Percentiles rank a stretch among this genome's conserved stretches.
phyloP scores from a whole-genome alignment of 2,329 filamentous ascomycete genomes.

The Colletotrichum truncatum region DNA sequence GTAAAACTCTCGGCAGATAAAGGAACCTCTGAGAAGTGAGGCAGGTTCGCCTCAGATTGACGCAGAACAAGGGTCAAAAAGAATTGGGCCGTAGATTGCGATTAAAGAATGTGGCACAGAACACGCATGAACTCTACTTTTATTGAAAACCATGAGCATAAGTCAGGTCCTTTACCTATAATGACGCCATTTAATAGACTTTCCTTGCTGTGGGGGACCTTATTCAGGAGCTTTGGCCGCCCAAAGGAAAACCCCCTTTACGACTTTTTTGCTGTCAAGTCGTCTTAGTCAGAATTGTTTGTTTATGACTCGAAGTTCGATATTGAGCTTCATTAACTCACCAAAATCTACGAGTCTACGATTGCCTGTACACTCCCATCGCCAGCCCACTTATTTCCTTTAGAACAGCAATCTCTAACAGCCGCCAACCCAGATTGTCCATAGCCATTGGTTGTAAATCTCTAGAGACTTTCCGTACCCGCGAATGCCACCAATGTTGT shows the following conservation, averaged over 20 bases:
- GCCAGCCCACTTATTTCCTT: no score
- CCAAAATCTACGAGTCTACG: no score
- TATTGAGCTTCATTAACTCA: no score
- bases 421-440: no score
- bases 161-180: neutral
- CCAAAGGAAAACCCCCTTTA: neutral
- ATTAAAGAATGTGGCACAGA: neutral
- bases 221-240: neutral
- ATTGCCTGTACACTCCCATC: no score
- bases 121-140: neutral
- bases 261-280: no score
- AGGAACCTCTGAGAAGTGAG: neutral
- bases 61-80: neutral
- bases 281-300: no score
- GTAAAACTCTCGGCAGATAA: neutral
- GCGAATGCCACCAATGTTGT: no score
- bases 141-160: neutral
- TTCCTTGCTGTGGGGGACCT: slow-evolving; percentile 1
- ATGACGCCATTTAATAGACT: neutral
- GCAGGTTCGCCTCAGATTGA: neutral
- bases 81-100: neutral
- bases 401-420: no score
- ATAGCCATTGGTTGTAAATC: no score
- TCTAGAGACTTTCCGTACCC: no score
- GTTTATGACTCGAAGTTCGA: no score